These are phyloP conservation scores for Pseudopediastrum boryanum DNA, from an alignment of 139 green algal genomes.

Conservation along the genomic window DNA sequence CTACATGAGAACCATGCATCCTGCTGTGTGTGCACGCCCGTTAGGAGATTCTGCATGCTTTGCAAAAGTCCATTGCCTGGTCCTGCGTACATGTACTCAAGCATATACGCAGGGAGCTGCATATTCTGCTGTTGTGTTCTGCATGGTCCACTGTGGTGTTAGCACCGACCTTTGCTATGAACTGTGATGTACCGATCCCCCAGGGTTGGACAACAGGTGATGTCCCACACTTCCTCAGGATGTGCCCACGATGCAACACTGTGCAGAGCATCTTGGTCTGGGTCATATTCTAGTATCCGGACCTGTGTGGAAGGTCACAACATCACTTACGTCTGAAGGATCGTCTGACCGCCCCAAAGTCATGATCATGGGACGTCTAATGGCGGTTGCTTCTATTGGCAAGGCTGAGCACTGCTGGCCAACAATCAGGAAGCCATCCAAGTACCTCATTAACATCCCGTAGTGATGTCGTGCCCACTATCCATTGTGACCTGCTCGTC, in stretches of 20 bases:
- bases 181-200: conserved; percentile 58
- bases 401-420: neutral
- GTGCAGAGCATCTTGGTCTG: conserved; percentile 56
- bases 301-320: conserved; percentile 50
- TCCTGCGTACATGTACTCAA: neutral
- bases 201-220: conserved; percentile 48
- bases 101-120: neutral
- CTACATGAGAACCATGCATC: neutral
- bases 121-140: neutral
- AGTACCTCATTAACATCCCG: conserved; percentile 79
- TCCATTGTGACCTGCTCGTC: conserved; percentile 53
- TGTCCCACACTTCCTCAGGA: conserved; percentile 72
- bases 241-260: conserved; percentile 50
- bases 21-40: neutral
- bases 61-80: neutral
- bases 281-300: conserved; percentile 71
- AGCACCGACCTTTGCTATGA: conserved; percentile 61
- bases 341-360: neutral
- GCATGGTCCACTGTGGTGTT: neutral
- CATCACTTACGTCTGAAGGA: neutral
- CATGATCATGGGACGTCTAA: neutral
- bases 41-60: neutral
- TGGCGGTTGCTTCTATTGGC: neutral
- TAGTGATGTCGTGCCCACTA: conserved; percentile 71
- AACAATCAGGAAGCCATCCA: too few relatives aligned